These are phyloP conservation scores for Microcera coccophila DNA, from an alignment of 2,329 filamentous ascomycete genomes.

Conservation along the genomic window DNA sequence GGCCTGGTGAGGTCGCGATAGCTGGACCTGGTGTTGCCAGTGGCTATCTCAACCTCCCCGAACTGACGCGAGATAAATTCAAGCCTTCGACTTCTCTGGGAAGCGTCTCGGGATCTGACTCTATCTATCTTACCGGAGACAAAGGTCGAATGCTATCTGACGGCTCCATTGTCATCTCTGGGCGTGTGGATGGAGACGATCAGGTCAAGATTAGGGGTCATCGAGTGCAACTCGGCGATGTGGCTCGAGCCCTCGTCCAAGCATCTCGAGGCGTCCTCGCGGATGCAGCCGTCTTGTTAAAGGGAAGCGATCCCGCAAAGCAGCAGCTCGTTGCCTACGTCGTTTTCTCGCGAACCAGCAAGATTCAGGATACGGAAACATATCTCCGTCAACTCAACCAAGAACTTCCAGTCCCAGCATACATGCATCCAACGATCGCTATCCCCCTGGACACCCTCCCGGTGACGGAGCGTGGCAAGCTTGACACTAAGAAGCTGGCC, in stretches of 20 bases:
- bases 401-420: conserved; percentile 27
- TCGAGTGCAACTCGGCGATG: neutral
- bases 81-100: neutral
- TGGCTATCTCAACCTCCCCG: conserved; percentile 37
- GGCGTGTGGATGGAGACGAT: conserved; percentile 39
- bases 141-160: conserved; percentile 22
- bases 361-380: neutral
- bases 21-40: conserved; percentile 38
- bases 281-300: neutral
- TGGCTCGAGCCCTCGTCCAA: neutral
- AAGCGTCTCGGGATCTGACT: neutral
- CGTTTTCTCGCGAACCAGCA: conserved; percentile 15
- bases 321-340: conserved; percentile 31
- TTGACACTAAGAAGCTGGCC: conserved; percentile 26
- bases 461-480: conserved; percentile 27
- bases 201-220: conserved; percentile 45
- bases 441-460: conserved; percentile 30
- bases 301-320: conserved; percentile 9
- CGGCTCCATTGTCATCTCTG: conserved; percentile 34
- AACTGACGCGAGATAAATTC: conserved; percentile 5
- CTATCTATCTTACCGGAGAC: conserved; percentile 16
- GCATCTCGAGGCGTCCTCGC: neutral
- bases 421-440: conserved; percentile 32
- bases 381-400: neutral
- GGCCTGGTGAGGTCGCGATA: conserved; percentile 20